phyloP scores from a whole-genome alignment of 345 rosid species.

The Salix dunnii region DNA sequence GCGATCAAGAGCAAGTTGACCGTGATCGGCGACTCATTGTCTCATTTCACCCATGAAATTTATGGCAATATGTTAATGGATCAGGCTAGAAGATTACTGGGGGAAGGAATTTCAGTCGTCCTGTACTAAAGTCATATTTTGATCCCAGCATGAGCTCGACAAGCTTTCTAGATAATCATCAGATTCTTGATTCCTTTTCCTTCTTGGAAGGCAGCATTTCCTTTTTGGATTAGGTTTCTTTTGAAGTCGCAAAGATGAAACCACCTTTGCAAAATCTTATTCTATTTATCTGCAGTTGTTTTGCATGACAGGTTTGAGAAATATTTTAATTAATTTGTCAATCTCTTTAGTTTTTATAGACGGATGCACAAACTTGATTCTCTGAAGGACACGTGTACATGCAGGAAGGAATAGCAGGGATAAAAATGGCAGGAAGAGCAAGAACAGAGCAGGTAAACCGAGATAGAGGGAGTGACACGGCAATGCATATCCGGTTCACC shows the following conservation, averaged over 20 bases:
- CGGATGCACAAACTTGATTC: not conserved
- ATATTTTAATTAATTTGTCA: too few relatives aligned
- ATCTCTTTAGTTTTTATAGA: too few relatives aligned
- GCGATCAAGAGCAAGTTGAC: not conserved
- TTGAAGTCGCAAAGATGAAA: not conserved
- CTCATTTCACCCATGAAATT: not conserved
- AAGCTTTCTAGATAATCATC: not conserved
- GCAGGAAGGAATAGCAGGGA: not conserved
- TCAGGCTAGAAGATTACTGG: not conserved
- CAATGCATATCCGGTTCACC: not conserved
- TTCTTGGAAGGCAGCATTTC: not conserved
- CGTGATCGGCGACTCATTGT: not conserved
- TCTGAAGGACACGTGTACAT: not conserved
- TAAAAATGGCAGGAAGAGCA: not conserved
- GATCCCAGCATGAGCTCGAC: not conserved
- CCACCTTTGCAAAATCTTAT: not conserved
- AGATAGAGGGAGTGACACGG: not conserved
- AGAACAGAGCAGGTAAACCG: not conserved
- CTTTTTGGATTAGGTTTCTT: not conserved
- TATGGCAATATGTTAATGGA: not conserved
- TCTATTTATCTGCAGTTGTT: not conserved
- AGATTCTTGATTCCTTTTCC: not conserved
- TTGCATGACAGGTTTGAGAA: too few relatives aligned
- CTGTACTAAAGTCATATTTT: not conserved
- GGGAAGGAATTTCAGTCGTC: not conserved